Conservation (phyloP, 2,329 filamentous ascomycete species). For the Penicillium sp. region DNA sequence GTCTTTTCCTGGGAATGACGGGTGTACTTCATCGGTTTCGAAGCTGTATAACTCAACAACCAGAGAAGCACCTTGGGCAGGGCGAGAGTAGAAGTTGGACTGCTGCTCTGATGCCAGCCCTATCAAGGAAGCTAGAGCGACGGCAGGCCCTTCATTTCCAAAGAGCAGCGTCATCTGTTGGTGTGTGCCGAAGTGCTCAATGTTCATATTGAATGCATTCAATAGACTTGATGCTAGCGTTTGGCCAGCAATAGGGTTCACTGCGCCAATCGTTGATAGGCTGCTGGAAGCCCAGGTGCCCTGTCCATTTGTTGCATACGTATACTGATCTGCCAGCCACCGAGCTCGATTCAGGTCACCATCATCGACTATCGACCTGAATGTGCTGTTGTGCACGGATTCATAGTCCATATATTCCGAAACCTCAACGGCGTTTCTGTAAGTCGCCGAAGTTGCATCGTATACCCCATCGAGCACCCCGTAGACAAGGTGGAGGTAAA, state of each 20-base stretch:
- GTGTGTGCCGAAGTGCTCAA: constrained; percentile 34
- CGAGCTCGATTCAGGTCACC: constrained; percentile 37
- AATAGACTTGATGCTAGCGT: constrained; percentile 41
- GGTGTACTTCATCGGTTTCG: constrained; percentile 27
- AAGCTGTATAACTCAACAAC: constrained; percentile 52
- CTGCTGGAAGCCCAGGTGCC: constrained; percentile 27
- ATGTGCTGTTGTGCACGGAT: constrained; percentile 48
- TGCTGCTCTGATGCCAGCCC: constrained; percentile 37
- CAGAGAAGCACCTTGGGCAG: constrained; percentile 47
- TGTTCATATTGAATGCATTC: constrained; percentile 37
- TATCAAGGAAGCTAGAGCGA: constrained; percentile 49
- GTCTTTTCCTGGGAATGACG: constrained; percentile 38
- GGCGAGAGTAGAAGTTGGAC: constrained; percentile 48
- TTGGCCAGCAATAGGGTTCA: constrained; percentile 42
- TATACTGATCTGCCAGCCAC: constrained; percentile 48
- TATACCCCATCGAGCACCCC: constrained; percentile 44
- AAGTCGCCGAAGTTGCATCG: constrained; percentile 40
- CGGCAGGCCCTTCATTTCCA: constrained; percentile 48
- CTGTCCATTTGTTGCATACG: constrained; percentile 48
- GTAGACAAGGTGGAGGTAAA: constrained; percentile 47
- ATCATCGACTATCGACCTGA: constrained; percentile 29
- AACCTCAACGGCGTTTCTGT: constrained; percentile 51
- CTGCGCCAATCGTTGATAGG: constrained; percentile 22
- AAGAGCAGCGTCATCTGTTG: constrained; percentile 49
- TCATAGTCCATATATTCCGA: constrained; percentile 56